A percentile compares a stretch with the other conserved stretches of the same genome.
Conservation (phyloP, 768 basidiomycete species). For the Mycena filopes region DNA sequence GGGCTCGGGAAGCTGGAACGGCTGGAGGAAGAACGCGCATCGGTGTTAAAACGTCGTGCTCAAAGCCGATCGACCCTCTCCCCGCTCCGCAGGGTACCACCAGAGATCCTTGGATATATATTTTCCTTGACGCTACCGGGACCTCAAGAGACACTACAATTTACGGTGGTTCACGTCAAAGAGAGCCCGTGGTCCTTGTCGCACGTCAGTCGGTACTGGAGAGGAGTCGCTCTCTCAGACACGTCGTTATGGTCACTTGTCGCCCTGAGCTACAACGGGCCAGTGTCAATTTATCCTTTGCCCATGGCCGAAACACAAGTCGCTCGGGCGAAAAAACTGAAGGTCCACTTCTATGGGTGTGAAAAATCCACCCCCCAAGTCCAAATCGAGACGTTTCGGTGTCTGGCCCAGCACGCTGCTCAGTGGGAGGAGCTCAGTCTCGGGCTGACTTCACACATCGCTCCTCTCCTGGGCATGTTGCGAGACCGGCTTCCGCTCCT, state of each 20-base stretch:
- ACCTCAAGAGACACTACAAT: no score
- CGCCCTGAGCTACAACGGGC: background rate
- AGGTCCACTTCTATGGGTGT: constrained; percentile 10
- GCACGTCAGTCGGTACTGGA: constrained; percentile 4
- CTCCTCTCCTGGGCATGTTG: background rate
- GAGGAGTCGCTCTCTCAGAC: background rate
- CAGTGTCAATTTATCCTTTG: background rate
- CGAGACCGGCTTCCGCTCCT: background rate
- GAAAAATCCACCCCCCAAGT: background rate
- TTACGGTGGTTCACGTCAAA: background rate
- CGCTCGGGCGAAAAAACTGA: background rate
- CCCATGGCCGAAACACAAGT: constrained; percentile 5
- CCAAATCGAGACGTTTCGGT: background rate
- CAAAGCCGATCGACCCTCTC: background rate
- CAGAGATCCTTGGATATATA: constrained; percentile 11
- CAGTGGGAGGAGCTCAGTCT: constrained; percentile 14
- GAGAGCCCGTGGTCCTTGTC: constrained; percentile 1
- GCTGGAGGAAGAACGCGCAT: constrained; percentile 4
- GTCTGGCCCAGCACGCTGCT: background rate
- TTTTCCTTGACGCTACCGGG: constrained; percentile 13
- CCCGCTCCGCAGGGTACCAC: background rate
- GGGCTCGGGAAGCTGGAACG: background rate
- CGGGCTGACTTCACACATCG: background rate
- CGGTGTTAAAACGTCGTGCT: background rate
- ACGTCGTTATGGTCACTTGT: constrained; percentile 3